Base-by-base conservation (phyloP, 257 asterid genomes). In the Handroanthus guayacan region DNA sequence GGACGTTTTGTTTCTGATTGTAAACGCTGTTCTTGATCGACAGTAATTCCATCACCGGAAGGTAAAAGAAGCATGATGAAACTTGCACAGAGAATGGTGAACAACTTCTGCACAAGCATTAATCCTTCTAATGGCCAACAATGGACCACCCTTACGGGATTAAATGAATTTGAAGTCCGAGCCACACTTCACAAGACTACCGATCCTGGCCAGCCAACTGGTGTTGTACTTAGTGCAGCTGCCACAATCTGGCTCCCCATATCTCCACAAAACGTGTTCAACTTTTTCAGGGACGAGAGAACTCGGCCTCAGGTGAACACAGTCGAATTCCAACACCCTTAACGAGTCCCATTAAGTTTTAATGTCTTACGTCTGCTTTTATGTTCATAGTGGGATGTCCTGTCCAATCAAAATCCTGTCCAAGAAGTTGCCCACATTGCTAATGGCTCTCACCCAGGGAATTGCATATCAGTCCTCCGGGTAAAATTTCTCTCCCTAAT, bases 381-480 rank as follows among this genome's bases (percentile, higher is more conserved):
- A 41, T 41, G 8, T 41, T 2, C 63, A 71, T 69, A 95, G 99
- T 95, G 98, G 99, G 99, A 95, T 85, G 98, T 90, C 9, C 93
- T 95, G 62, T 89, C 96, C 38, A 89, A 87, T 77, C 97, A 91
- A 78, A 89, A 89, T 62, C 96, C 99, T 3, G 97, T 95, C 8
- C 97, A 93, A 82, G 98, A 91, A 51, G 90, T 95, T 62, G 96
- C 96, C 14, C 97, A 87, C 82, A 90, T 95, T 36, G 95, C 94
- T n/a, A 95, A 91, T 64, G 99, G 99, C 67, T 88, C 98, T 62
- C 91, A 95, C 82, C 94, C 96, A 4, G 99, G 99, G 60, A 95
- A 93, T 43, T 93, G 97, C 83, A 89, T 91, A 20, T 93, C 99
- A 0, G 91, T 95, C 71, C 89, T 95, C 8, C 76, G 98, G 96